Evolutionary conservation across 1,139 yeast species (phyloP), one percentile per base, ranked within the genome.

Genomic region (Blastobotrys persicus): DNA sequence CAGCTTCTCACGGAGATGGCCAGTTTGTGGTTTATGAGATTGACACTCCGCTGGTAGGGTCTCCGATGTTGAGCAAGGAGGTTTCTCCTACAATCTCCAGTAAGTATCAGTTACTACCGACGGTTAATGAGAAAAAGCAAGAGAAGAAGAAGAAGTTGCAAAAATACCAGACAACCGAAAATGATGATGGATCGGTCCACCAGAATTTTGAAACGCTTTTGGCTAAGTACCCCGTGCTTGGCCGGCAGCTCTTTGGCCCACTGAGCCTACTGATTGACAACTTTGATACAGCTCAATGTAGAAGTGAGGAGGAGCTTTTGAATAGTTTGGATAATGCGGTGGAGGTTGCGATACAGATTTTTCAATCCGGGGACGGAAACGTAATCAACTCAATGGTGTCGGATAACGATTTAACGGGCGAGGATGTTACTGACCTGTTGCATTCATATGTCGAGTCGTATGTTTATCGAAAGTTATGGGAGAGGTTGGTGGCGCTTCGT

Each of bases 391-490:
- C 64, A 2, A 50, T 67, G 34, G 65, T 71, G 1, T 50, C 58
- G 4, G 67, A 69, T 12, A 52, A 58, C 12, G 61, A 62, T 44
- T 79, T 83, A 0, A 70, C 70, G 0, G 63, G 81, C 2, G 83
- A 85, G 2, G 71, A 67, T 31, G 55, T 68, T 79, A 57, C 79
- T 73, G 59, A 73, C 71, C 52, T 71, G 81, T 49, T 88, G 1
- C 85, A 82, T 58, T 82, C 80, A 50, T 86, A 86, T 57, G 81
- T 87, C 11, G 96, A 88, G 56, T 60, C 77, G 51, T 82, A 81
- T 54, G 63, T 87, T 18, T 84, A 81, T 60, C 86, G 81, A 41
- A 60, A 41, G 48, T 61, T 49, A 65, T 70, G 61, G 71, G 68
- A 50, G 48, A 59, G 55, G 33, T 42, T 59, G 48, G 31, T 65